Base-by-base conservation (phyloP, 192 early-diverging fungal species). In the Thoreauomyces humboldtii region DNA sequence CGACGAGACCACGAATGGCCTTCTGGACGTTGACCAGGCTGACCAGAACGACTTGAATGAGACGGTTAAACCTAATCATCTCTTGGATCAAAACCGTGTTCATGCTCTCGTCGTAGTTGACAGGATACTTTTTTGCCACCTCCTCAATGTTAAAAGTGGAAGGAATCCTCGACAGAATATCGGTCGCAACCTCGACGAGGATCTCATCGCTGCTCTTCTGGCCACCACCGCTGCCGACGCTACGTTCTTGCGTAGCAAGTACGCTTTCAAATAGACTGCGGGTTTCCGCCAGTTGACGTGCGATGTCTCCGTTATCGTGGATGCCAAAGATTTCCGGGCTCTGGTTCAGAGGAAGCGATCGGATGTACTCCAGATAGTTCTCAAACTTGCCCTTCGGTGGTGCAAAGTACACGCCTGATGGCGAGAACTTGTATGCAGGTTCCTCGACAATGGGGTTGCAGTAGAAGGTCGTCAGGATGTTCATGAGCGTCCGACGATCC, bases 301-400 rank as follows among this genome's bases (percentile, higher is more conserved):
- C 81, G 68, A 87, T 87, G 65, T 87, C 85, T 22, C 85, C 85
- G 56, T 87, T 87, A 32, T 87, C 85, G 69, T 87, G 85, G 38
- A 87, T 86, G 4, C 85, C 85, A 75, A 87, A 87, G n/a, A 86
- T 75, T 47, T 87, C 84, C 9, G 85, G 85, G 32, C 57, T 76
- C 63, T 83, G 85, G 50, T 81, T 84, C 29, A 87, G 55, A 11
- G 85, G 85, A 34, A 87, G 53, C 15, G 55, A 51, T 50, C 75
- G 71, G 61, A 87, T 87, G 57, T 80, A 82, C 32, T 86, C 84
- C 21, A 86, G 63, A 58, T 85, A 79, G 38, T 71, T 69, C 7
- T 72, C 65, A 63, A 84, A 82, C 31, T 77, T 79, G 22, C 76
- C 70, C 55, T 80, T 81, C 12, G 74, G 64, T 12, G 84, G 84